phyloP scores from a whole-genome alignment of 2,329 filamentous ascomycete genomes.

The Nectriaceae sp. region DNA sequence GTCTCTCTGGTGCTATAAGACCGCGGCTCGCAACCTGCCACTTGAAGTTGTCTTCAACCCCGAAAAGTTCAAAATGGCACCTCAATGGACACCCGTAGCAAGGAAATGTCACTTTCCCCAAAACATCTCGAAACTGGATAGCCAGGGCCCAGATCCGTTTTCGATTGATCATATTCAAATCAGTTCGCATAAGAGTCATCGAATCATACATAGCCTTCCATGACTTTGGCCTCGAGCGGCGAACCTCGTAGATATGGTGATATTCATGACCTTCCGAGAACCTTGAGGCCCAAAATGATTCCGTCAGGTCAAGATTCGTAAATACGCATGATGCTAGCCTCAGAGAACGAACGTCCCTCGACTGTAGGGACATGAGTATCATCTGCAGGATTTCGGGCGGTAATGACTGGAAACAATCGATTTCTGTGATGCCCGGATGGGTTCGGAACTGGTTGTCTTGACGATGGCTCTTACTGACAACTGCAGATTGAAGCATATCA shows the following conservation, averaged over 20 bases:
- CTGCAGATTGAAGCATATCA: not conserved
- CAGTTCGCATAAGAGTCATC: not conserved
- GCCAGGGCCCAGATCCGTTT: constrained; percentile 12
- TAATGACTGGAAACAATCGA: constrained; percentile 5
- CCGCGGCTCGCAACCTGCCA: constrained; percentile 10
- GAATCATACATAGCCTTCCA: constrained; percentile 6
- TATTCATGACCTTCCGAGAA: constrained; percentile 6
- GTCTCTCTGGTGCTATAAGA: constrained; percentile 1
- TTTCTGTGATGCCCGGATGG: not conserved
- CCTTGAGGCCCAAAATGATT: constrained; percentile 15
- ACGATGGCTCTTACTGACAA: not conserved
- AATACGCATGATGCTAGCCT: constrained; percentile 8
- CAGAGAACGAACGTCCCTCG: constrained; percentile 4
- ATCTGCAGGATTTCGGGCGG: constrained; percentile 7
- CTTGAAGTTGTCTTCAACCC: not conserved
- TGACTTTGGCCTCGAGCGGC: not conserved
- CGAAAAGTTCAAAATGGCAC: constrained; percentile 6
- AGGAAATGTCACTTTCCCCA: not conserved
- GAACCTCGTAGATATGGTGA: constrained; percentile 6
- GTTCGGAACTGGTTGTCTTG: not conserved
- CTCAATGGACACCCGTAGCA: constrained; percentile 5
- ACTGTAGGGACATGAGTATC: constrained; percentile 2
- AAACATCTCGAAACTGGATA: not conserved
- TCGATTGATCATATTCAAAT: constrained; percentile 5
- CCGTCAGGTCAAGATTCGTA: constrained; percentile 3